Evolutionary conservation across 306 rosid genomes (phyloP).

Genomic region (Lotus japonicus): DNA sequence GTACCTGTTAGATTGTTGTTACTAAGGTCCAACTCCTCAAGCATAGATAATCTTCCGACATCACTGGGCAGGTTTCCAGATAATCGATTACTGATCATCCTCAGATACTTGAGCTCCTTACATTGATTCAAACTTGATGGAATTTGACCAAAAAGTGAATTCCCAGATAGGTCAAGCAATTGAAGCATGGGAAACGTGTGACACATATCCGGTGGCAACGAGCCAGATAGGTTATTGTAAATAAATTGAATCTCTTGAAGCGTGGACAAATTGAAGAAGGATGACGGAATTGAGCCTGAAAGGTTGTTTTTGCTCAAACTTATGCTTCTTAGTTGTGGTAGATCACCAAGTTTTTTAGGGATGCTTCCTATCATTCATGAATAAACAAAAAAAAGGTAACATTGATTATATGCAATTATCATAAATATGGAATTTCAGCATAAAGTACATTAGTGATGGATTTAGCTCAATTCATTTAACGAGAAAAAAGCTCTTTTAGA

Average conservation of each 20-base stretch:
- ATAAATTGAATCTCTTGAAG: neutral
- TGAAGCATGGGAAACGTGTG: neutral
- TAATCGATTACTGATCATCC: neutral
- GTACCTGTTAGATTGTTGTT: slow-evolving; percentile 16
- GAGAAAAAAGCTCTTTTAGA: too few species aligned
- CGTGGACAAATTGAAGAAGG: neutral
- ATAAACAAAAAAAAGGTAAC: neutral
- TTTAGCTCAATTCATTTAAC: too few species aligned
- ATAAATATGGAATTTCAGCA: neutral
- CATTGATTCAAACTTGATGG: slow-evolving; percentile 12
- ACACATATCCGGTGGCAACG: slow-evolving; percentile 2
- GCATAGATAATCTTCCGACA: neutral
- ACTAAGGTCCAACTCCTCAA: neutral
- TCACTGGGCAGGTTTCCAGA: neutral
- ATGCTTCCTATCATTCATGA: slow-evolving; percentile 4
- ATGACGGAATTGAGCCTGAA: neutral
- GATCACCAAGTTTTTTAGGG: neutral
- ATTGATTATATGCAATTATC: neutral
- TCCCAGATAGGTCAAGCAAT: neutral
- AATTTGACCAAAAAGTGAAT: neutral
- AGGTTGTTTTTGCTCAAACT: slow-evolving; percentile 5
- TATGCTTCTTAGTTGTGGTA: neutral
- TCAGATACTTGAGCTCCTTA: neutral
- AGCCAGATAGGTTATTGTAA: slow-evolving; percentile 14
- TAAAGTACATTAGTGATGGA: too few species aligned